phyloP scores from a whole-genome alignment of 1,284 basidiomycete genomes.

The Bjerkandera adusta region DNA sequence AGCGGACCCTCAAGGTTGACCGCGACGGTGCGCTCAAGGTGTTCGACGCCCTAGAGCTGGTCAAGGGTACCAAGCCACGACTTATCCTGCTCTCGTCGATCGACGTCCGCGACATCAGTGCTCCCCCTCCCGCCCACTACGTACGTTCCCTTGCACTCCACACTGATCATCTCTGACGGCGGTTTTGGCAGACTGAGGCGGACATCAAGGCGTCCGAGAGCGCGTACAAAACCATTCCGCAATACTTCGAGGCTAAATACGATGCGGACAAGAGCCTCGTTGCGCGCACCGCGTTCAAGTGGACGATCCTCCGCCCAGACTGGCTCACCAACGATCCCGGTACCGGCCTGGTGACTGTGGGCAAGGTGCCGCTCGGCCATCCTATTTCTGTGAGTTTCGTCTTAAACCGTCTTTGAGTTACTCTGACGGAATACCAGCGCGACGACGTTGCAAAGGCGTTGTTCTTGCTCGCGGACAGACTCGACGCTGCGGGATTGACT shows the following conservation, averaged over 20 bases:
- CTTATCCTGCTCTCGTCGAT: constrained; percentile 65
- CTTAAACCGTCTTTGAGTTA: neutral
- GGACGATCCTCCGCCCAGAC: constrained; percentile 71
- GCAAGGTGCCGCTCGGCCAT: constrained; percentile 48
- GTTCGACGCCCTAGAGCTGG: constrained; percentile 65
- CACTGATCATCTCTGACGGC: neutral
- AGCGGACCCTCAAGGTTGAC: constrained; percentile 69
- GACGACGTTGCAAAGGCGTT: constrained; percentile 64
- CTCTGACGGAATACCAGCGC: constrained; percentile 34
- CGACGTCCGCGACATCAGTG: constrained; percentile 55
- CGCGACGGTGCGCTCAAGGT: constrained; percentile 71
- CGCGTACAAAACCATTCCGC: constrained; percentile 39
- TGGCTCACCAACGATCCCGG: constrained; percentile 52
- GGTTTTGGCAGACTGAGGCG: constrained; percentile 38
- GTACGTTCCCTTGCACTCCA: constrained; percentile 35
- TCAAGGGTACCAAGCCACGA: constrained; percentile 47
- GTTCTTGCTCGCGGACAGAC: constrained; percentile 48
- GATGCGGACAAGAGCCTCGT: constrained; percentile 69
- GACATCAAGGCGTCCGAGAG: constrained; percentile 46
- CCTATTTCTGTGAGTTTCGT: constrained; percentile 41
- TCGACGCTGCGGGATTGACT: constrained; percentile 58
- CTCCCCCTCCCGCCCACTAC: constrained; percentile 51
- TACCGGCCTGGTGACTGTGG: constrained; percentile 51
- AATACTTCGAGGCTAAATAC: constrained; percentile 65
- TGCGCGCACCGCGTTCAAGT: constrained; percentile 57